phyloP scores from a whole-genome alignment of 306 rosid genomes.

The Fagus crenata region DNA sequence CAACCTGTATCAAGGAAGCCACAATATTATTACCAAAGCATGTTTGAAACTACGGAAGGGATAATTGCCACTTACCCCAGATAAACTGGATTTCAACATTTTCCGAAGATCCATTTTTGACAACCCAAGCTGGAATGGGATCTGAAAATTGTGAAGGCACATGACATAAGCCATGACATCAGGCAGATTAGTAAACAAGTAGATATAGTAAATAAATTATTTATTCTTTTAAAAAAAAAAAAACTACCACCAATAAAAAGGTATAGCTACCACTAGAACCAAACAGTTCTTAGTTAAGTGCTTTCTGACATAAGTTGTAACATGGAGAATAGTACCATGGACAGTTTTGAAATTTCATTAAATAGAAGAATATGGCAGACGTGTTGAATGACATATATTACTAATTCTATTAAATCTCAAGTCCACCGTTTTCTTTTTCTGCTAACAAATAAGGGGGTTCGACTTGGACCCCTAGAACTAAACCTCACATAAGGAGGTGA shows the following conservation, averaged over 20 bases:
- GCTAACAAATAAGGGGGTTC: no score
- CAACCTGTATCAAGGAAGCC: conserved; percentile 53
- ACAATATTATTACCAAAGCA: conserved; percentile 19
- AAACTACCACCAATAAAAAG: background rate
- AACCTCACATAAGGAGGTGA: no score
- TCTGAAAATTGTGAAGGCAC: conserved; percentile 55
- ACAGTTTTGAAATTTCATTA: background rate
- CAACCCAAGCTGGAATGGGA: conserved; percentile 91
- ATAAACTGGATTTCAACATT: conserved; percentile 76
- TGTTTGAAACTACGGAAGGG: conserved; percentile 12
- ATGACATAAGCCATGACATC: conserved; percentile 12
- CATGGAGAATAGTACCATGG: background rate
- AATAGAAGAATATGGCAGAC: background rate
- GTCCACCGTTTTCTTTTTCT: background rate
- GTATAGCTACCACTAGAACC: background rate
- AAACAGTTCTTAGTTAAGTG: background rate
- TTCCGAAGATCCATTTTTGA: conserved; percentile 87
- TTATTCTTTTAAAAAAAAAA: background rate
- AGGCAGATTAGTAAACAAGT: background rate
- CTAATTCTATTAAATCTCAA: background rate
- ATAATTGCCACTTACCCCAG: conserved; percentile 62
- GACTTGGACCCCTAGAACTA: no score
- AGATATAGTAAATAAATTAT: conserved; percentile 8
- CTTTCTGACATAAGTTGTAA: background rate
- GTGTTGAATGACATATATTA: background rate